Percentiles rank a stretch among this genome's conserved stretches.
Conservation (phyloP, 1,284 basidiomycete species). For the Naganishia cerealis region DNA sequence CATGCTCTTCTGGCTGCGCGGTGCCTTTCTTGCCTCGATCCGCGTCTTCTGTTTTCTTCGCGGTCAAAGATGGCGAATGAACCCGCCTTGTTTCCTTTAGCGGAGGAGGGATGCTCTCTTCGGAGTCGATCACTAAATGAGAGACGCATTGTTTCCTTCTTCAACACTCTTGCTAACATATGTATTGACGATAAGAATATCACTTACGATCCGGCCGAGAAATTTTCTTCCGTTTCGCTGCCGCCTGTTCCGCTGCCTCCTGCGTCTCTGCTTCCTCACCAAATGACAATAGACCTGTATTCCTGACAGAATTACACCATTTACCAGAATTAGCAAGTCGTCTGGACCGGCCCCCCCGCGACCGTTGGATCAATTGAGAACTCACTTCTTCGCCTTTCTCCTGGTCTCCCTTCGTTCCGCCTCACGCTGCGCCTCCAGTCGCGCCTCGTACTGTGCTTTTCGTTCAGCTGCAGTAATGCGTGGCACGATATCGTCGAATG, state of each 20-base stretch:
- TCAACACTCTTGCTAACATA: not conserved
- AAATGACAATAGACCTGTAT: constrained; percentile 83
- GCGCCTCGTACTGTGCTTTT: constrained; percentile 73
- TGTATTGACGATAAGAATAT: not conserved
- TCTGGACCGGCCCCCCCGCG: not conserved
- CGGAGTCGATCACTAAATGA: constrained; percentile 21
- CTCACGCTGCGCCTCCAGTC: constrained; percentile 71
- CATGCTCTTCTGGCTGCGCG: constrained; percentile 56
- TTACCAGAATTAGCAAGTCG: constrained; percentile 15
- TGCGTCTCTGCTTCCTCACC: constrained; percentile 71
- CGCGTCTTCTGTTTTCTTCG: constrained; percentile 8
- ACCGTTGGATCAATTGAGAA: constrained; percentile 26
- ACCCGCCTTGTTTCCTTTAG: constrained; percentile 37
- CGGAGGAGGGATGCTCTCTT: constrained; percentile 32
- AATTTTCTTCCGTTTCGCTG: constrained; percentile 70
- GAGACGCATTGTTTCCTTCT: not conserved
- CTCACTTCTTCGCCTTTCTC: constrained; percentile 79
- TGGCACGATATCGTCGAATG: constrained; percentile 89
- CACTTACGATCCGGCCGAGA: constrained; percentile 74
- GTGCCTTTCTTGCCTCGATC: constrained; percentile 26
- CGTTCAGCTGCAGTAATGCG: constrained; percentile 93
- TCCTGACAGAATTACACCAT: constrained; percentile 57
- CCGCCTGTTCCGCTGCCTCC: constrained; percentile 54
- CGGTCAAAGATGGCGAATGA: constrained; percentile 26
- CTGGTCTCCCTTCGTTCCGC: constrained; percentile 69